Conservation (phyloP, 164 flowering plant species). For the Berberis thunbergii region DNA sequence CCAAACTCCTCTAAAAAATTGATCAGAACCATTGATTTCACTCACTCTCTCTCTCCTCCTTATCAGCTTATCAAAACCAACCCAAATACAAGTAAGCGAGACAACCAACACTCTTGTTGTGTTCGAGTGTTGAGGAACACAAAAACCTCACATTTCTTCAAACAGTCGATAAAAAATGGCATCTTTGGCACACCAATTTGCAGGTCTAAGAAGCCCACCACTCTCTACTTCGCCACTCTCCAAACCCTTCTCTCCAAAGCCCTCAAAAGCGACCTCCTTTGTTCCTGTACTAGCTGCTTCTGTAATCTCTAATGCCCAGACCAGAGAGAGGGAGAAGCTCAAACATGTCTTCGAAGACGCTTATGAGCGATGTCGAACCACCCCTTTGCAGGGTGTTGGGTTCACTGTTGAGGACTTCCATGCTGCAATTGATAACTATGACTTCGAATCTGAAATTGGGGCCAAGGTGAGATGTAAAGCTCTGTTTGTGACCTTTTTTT, state of each 20-base stretch:
- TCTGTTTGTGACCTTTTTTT: neutral
- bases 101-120: neutral
- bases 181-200: constrained; percentile 58
- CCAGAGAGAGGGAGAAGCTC: constrained; percentile 59
- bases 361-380: constrained; percentile 64
- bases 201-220: constrained; percentile 58
- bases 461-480: constrained; percentile 32
- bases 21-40: too few species aligned
- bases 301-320: constrained; percentile 51
- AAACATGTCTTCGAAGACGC: constrained; percentile 77
- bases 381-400: constrained; percentile 73
- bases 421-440: constrained; percentile 66
- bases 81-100: neutral
- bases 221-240: constrained; percentile 36
- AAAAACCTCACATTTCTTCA: neutral
- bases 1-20: too few species aligned
- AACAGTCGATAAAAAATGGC: constrained; percentile 33
- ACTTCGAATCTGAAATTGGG: constrained; percentile 73
- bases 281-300: constrained; percentile 29
- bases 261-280: constrained; percentile 10
- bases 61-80: constrained; percentile 4
- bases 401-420: constrained; percentile 65
- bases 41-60: neutral
- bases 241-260: constrained; percentile 19
- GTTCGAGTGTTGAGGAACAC: too few species aligned